These are phyloP conservation scores for Xylaria telfairii DNA, from an alignment of 495 filamentous ascomycete genomes.

Conservation along the genomic window DNA sequence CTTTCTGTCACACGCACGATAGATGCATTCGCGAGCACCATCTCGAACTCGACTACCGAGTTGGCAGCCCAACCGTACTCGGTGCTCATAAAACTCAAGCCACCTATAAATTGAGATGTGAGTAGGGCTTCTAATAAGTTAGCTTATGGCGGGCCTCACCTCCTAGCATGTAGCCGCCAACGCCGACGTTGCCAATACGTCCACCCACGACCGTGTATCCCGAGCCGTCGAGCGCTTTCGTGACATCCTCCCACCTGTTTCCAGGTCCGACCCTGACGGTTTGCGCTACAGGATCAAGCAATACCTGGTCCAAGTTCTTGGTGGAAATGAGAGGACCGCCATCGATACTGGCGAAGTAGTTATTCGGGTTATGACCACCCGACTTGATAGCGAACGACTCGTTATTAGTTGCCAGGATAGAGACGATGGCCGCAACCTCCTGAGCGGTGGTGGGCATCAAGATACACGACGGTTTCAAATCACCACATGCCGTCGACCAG, in stretches of 20 bases:
- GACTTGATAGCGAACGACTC: conserved; percentile 59
- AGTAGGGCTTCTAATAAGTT: conserved; percentile 16
- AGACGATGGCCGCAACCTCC: conserved; percentile 46
- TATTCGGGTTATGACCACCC: conserved; percentile 58
- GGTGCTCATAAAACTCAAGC: conserved; percentile 57
- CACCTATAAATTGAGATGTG: conserved; percentile 37
- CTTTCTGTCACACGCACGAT: conserved; percentile 55
- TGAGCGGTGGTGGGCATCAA: conserved; percentile 48
- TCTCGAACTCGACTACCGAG: conserved; percentile 59
- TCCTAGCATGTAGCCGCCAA: conserved; percentile 51
- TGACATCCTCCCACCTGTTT: conserved; percentile 59
- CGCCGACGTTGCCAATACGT: conserved; percentile 52
- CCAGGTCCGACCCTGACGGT: conserved; percentile 57
- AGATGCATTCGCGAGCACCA: conserved; percentile 62
- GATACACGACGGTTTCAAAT: conserved; percentile 54
- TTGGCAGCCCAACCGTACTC: conserved; percentile 65
- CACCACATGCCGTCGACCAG: conserved; percentile 52
- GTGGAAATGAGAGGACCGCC: conserved; percentile 62
- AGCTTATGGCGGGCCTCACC: conserved; percentile 27
- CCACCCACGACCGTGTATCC: conserved; percentile 58
- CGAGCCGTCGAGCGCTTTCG: conserved; percentile 50
- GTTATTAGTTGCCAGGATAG: conserved; percentile 41
- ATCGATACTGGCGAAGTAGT: conserved; percentile 60
- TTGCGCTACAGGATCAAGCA: conserved; percentile 48
- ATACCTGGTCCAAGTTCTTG: conserved; percentile 50